Evolutionary conservation across 441 rosid species (phyloP), one percentile per base, ranked within the genome.

Genomic region (Eruca vesicaria): DNA sequence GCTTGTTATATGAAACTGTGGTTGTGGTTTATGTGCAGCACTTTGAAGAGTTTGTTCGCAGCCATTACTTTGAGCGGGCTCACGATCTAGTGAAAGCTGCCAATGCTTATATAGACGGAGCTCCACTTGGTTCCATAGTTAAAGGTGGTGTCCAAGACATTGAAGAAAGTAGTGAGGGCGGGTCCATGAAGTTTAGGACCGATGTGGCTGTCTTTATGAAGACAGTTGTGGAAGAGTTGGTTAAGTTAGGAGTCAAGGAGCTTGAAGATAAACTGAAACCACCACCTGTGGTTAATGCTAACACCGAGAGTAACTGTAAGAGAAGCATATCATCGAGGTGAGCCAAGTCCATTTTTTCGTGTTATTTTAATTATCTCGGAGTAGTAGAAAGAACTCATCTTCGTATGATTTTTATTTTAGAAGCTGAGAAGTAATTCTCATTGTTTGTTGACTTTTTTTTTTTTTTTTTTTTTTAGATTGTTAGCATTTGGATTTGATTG

Each of bases 21-120:
- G n/a, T n/a, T 29, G 45, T 38, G 21, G 26, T 20, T n/a, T 63
- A 43, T 5, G 31, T 77, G 83, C 84, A 94, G 98, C 90, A 88
- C 81, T 94, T 92, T 36, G 86, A 89, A 84, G 98, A 90, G 78
- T 92, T 89, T 64, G 90, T 88, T 7, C 48, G 74, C 66, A 90
- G 93, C 19, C 93, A 89, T 75, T 94, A 85, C 84, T 82, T 75
- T 66, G 79, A 53, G 33, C 80, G 74, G 19, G 90, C 96, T 53
- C 74, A 67, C 38, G 90, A 84, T 62, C 87, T 94, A 65, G 80
- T 90, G 64, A 81, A 78, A 41, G 96, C 94, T 2, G 85, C 94
- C 59, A 84, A 82, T 66, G 90, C 88, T 31, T 92, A 92, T 66
- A 81, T 71, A 84, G 86, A 82, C 2, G 99, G 97, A 48, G 93